phyloP scores from a whole-genome alignment of 148 eudicot genomes.

The Camellia lanceoleosa region DNA sequence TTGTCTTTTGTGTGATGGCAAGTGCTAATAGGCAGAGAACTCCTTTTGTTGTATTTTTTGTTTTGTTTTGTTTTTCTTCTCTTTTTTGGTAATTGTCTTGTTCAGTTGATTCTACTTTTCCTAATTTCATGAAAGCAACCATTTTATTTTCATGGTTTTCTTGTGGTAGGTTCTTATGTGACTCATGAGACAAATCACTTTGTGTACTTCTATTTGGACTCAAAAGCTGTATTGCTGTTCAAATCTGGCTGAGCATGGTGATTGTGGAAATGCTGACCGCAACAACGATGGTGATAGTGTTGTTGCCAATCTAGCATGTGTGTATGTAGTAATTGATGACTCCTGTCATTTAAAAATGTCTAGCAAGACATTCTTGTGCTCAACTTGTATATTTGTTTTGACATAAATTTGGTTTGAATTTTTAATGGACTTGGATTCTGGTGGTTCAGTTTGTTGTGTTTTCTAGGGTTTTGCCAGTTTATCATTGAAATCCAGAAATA shows the following conservation, averaged over 20 bases:
- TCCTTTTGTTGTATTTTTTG: too few species aligned
- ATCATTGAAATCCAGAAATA: background rate
- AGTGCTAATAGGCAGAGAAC: too few species aligned
- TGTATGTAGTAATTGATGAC: background rate
- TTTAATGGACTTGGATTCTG: background rate
- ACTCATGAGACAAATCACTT: slow-evolving; percentile 98
- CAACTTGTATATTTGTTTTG: slow-evolving; percentile 13
- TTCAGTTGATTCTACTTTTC: too few species aligned
- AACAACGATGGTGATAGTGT: background rate
- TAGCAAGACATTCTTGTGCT: background rate
- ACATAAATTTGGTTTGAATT: background rate
- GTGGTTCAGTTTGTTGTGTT: background rate
- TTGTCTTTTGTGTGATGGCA: too few species aligned
- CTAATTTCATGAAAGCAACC: background rate
- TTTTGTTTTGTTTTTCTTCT: too few species aligned
- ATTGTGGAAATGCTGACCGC: background rate
- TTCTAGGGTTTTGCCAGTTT: background rate
- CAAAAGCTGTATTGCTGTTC: slow-evolving; percentile 84
- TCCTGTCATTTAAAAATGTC: background rate
- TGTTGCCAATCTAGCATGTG: slow-evolving; percentile 6
- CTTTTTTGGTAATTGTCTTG: too few species aligned
- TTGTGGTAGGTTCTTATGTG: slow-evolving; percentile 74
- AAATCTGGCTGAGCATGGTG: slow-evolving; percentile 67
- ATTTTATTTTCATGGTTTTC: background rate
- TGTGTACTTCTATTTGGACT: slow-evolving; percentile 90